Evolutionary conservation across 2,329 filamentous ascomycete genomes (phyloP), one percentile per base, ranked within the genome.

Genomic region (Alternaria arborescens): DNA sequence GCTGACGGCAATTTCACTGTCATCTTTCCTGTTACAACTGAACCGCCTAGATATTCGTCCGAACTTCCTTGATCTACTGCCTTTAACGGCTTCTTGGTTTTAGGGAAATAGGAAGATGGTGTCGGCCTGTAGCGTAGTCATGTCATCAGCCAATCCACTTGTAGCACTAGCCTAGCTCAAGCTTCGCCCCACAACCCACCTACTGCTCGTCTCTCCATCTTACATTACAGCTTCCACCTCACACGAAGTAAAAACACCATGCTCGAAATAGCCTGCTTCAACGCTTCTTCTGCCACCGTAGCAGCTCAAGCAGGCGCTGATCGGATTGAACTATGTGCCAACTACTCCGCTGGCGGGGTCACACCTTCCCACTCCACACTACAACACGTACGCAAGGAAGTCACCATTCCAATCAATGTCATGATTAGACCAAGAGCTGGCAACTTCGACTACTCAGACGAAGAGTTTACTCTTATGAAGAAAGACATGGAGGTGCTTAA

Each of bases 371-470:
- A 70, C 52, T 43, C 72, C 61, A 62, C 67, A 59, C 58, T 78
- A n/a, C 26, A 59, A 36, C 50, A 61, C 18, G 65, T 73, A 52
- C 77, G 64, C 68, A 68, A 68, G 52, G 54, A 54, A 58, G 68
- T 62, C 7, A 41, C 38, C 1, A 78, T 81, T 44, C 83, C 84
- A 0, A 74, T 87, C 18, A 81, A 83, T 62, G 76, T 84, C 32
- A 86, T 87, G 84, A 82, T 87, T 57, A 80, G 85, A 1, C 83
- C 85, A 0, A 80, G 83, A 8, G 77, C 77, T 1, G 79, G 81
- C 0, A 58, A 80, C 57, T 87, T 86, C 63, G 60, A 66, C 8
- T 86, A 86, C 59, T 71, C 73, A 0, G 51, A 72, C 0, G 30
- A 57, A 0, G 83, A 86, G 24, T 81, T 82, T 26, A 65, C 73